These are phyloP conservation scores for Dendryphion nanum DNA, from an alignment of 2,329 filamentous ascomycete genomes.

Conservation along the genomic window DNA sequence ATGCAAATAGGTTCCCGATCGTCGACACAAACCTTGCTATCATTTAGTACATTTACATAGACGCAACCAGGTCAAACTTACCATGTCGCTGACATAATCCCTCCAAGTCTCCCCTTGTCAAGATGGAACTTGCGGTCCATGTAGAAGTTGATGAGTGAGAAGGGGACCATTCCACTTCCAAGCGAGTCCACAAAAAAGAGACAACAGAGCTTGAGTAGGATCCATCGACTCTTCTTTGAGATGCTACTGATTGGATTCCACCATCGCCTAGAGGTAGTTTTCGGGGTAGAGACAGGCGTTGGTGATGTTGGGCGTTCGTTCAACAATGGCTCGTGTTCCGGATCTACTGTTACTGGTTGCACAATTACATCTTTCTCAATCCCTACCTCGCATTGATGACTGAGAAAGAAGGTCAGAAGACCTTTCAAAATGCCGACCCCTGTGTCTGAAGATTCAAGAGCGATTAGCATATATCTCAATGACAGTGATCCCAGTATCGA, in stretches of 20 bases:
- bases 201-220: conserved; percentile 62
- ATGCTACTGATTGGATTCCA: conserved; percentile 53
- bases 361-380: too few relatives aligned
- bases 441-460: too few relatives aligned
- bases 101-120: conserved; percentile 53
- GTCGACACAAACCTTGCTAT: conserved; percentile 28
- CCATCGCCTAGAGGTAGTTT: conserved; percentile 10
- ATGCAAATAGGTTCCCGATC: conserved; percentile 29
- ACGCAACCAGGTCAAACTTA: conserved; percentile 7
- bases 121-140: conserved; percentile 59
- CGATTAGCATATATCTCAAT: too few relatives aligned
- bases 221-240: conserved; percentile 52
- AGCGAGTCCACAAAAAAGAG: conserved; percentile 69
- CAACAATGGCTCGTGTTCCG: too few relatives aligned
- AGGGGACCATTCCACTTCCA: conserved; percentile 65
- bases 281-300: too few relatives aligned
- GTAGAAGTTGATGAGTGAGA: conserved; percentile 51
- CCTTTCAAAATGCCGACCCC: conserved; percentile 41
- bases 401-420: conserved; percentile 39
- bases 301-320: too few relatives aligned
- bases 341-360: too few relatives aligned
- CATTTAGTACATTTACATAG: background rate
- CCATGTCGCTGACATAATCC: conserved; percentile 51
- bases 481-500: too few relatives aligned
- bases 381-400: conserved; percentile 39